phyloP scores from a whole-genome alignment of 2,329 filamentous ascomycete species.

The Xylaria multiplex region DNA sequence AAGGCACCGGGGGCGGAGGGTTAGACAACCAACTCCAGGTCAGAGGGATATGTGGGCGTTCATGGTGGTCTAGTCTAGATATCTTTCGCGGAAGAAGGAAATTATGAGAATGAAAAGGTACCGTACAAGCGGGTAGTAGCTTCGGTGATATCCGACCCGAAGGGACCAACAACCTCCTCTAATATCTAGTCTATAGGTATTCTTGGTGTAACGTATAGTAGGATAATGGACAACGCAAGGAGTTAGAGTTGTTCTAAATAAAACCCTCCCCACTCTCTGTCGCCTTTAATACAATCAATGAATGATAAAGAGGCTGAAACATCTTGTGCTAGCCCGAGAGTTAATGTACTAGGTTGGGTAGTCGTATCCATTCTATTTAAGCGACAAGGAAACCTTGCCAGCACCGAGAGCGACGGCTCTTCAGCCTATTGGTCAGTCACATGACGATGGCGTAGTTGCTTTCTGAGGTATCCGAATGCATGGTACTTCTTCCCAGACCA shows the following conservation, averaged over 20 bases:
- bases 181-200: not conserved
- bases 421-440: not conserved
- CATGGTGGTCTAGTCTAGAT: slow-evolving; percentile 9
- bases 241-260: not conserved
- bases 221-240: not conserved
- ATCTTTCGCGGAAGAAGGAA: slow-evolving; percentile 1
- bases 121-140: not conserved
- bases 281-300: not conserved
- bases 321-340: not conserved
- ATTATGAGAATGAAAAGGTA: slow-evolving; percentile 2
- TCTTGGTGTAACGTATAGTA: not conserved
- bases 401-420: not conserved
- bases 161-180: not conserved
- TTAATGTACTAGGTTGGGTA: too few relatives aligned
- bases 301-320: not conserved
- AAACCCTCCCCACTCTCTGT: not conserved
- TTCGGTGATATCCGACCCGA: slow-evolving; percentile 4
- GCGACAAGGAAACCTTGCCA: too few relatives aligned
- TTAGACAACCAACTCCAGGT: not conserved
- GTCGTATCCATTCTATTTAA: too few relatives aligned
- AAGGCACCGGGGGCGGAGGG: not conserved
- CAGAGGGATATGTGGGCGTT: slow-evolving; percentile 10
- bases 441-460: slow-evolving; percentile 1
- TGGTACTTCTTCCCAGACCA: not conserved
- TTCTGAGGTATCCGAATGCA: not conserved